Conservation (phyloP, 345 rosid genomes). For the Cardiospermum halicacabum region DNA sequence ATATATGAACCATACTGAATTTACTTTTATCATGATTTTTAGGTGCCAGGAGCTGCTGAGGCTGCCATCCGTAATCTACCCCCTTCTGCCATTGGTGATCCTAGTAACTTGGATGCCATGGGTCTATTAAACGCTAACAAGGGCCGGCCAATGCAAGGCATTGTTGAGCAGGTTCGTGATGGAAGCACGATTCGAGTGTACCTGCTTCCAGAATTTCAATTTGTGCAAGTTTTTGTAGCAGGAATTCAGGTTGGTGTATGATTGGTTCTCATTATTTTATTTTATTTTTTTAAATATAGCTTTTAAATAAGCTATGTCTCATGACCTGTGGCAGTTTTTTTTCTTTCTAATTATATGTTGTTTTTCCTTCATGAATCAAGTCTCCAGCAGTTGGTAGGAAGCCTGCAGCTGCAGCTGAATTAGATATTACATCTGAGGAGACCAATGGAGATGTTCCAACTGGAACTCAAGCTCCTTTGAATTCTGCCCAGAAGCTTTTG, state of each 20-base stretch:
- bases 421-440: slow-evolving; percentile 43
- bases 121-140: slow-evolving; percentile 73
- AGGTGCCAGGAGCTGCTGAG: slow-evolving; percentile 84
- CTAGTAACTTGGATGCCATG: slow-evolving; percentile 79
- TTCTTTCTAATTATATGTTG: not conserved
- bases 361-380: slow-evolving; percentile 32
- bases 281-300: not conserved
- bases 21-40: not conserved
- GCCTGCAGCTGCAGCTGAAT: slow-evolving; percentile 46
- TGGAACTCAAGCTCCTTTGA: slow-evolving; percentile 64
- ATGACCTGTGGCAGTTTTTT: not conserved
- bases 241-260: slow-evolving; percentile 78
- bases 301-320: too few species aligned
- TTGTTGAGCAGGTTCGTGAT: slow-evolving; percentile 97
- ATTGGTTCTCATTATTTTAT: not conserved
- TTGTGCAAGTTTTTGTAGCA: slow-evolving; percentile 93
- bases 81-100: slow-evolving; percentile 90
- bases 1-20: too few species aligned
- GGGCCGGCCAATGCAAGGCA: slow-evolving; percentile 80
- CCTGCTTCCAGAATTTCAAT: slow-evolving; percentile 95
- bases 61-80: slow-evolving; percentile 80
- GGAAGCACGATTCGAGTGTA: slow-evolving; percentile 86
- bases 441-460: slow-evolving; percentile 60
- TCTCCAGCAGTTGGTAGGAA: slow-evolving; percentile 88
- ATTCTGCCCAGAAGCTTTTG: slow-evolving; percentile 89